phyloP scores from a whole-genome alignment of 73 alveolate genomes.

The Blepharisma japonicum region DNA sequence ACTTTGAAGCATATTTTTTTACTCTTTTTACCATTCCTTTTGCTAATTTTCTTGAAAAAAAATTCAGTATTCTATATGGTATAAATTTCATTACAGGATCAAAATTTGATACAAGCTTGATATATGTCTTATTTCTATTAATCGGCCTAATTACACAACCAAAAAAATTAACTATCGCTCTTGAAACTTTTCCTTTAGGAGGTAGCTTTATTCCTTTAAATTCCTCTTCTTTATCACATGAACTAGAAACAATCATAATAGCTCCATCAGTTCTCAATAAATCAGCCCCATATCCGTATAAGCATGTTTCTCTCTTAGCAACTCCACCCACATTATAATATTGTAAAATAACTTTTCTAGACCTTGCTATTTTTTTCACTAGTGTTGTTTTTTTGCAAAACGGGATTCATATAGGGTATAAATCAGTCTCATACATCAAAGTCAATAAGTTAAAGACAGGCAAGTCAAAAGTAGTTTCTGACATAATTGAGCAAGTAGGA shows the following conservation, averaged over 20 bases:
- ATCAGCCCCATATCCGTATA: slow-evolving; percentile 18
- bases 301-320: not conserved
- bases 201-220: slow-evolving; percentile 21
- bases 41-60: not conserved
- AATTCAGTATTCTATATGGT: slow-evolving; percentile 5
- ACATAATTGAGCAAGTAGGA: not conserved
- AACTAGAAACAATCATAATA: slow-evolving; percentile 1
- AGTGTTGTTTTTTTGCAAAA: not conserved
- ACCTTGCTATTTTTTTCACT: too few species aligned
- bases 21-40: slow-evolving; percentile 8
- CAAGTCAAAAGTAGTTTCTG: not conserved
- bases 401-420: slow-evolving; percentile 2
- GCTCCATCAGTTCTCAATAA: not conserved
- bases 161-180: slow-evolving; percentile 5
- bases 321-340: not conserved
- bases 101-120: not conserved
- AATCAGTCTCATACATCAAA: slow-evolving; percentile 14
- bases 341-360: slow-evolving; percentile 9
- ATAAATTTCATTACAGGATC: not conserved
- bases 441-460: slow-evolving; percentile 5
- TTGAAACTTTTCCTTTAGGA: not conserved
- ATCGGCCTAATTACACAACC: not conserved
- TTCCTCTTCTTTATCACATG: not conserved
- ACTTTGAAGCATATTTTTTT: not conserved
- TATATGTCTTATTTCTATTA: not conserved